Base-by-base conservation (phyloP, 805 yeast species). In the Lipomyces mesembrius region DNA sequence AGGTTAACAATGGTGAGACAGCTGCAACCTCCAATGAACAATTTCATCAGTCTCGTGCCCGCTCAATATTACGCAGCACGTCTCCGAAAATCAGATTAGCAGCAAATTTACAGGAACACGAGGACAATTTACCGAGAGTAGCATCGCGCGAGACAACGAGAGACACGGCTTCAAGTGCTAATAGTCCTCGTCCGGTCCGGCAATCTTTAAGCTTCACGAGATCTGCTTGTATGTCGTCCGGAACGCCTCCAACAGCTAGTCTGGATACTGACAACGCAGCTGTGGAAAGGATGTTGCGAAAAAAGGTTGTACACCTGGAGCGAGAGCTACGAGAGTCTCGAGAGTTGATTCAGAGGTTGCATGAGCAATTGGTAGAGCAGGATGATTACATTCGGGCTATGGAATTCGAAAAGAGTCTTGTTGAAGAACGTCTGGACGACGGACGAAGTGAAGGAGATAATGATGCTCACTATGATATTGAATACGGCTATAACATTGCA, bases 331-430 rank as follows among this genome's bases (percentile, higher is more conserved):
- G 34, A 17, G 66, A 66, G 27, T 43, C 66, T 5, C 52, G 46
- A 37, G 58, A 57, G 2, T 34, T 57, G 46, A 39, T 60, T 5
- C 20, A 20, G 34, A n/a, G 51, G 35, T 43, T 66, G 27, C 43
- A 60, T 14, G 66, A 63, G 43, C 35, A 46, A 17, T 51, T 66
- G 14, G 58, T 37, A 29, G 69, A 66, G 39, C 69, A 66, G 56
- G 69, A 66, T 39, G 69, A 66, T 20, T 63, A 59, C 39, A 63
- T 66, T 17, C 60, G 69, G 8, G 61, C 63, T 9, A 52, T 66
- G 67, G 69, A 66, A 35, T 59, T 63, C 37, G 67, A 59, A 1
- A 56, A 54, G 25, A 37, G 52, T 8, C 39, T 20, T 20, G 54
- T 22, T 37, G 58, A 60, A 54, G 51, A 59, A 29, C 32, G 59